Base-by-base conservation (phyloP, 306 rosid genomes). In the Psophocarpus tetragonolobus region DNA sequence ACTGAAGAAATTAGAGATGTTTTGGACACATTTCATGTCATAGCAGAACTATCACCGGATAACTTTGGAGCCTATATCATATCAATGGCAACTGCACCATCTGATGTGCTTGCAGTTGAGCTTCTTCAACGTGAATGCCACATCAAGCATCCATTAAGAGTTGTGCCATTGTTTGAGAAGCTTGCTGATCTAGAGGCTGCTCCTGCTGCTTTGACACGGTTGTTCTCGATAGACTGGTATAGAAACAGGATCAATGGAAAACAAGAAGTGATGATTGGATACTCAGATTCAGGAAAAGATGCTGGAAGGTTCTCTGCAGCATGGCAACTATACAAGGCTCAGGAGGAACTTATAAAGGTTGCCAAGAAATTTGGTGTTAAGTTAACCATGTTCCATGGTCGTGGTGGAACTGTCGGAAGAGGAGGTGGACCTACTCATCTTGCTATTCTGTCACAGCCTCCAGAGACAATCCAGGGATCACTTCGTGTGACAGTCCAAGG, bases 381-480 rank as follows among this genome's bases (percentile, higher is more conserved):
- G 93, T 87, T 95, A 68, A 95, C 97, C 20, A 95, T 95, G 98
- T 95, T 95, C 87, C 97, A 95, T 0, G 98, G 98, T 74, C 97
- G 98, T 8, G 98, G 98, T 81, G 98, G 98, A 60, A 95, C 98
- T 18, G 98, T 92, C 57, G 98, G 98, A 76, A 87, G 98, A 81
- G 97, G 98, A 78, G 98, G 98, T 20, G 98, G 98, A 4, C 98
- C 98, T 32, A 92, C 97, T 76, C 98, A 95, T 87, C 97, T 95
- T 75, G 98, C 98, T 78, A 95, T 95, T 76, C 82, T 95, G 82
- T 95, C 98, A 75, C 97, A 95, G 57, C 98, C 98, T 26, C 97
- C 98, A 0, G 98, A 95, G 1, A 95, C 98, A 0, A 68, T 95
- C 83, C 97, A 95, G 3, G 98, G 98, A 71, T 95, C 97, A 1